Evolutionary conservation across 2,329 filamentous ascomycete species (phyloP).

Genomic region (Magnaporthiopsis poae): DNA sequence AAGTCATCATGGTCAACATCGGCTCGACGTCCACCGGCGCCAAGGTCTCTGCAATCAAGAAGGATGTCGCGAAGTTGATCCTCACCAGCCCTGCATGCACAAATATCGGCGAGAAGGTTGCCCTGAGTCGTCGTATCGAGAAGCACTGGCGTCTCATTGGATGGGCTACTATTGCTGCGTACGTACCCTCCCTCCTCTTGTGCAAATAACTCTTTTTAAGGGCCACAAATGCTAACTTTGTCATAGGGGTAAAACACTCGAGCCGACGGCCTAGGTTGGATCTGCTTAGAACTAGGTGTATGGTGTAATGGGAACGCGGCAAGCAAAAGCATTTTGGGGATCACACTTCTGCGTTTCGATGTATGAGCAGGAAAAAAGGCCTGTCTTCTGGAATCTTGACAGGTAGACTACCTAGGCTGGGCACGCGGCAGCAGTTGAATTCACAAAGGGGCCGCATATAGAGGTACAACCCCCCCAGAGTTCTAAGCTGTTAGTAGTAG

Average conservation of each 20-base stretch:
- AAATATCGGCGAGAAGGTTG: slow-evolving; percentile 95
- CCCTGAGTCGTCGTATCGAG: slow-evolving; percentile 89
- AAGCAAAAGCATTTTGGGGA: not conserved
- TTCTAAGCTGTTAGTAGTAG: not conserved
- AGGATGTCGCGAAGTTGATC: slow-evolving; percentile 89
- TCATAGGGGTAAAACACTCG: slow-evolving; percentile 15
- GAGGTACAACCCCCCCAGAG: not conserved
- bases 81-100: slow-evolving; percentile 92
- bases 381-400: not conserved
- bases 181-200: slow-evolving; percentile 24
- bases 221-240: slow-evolving; percentile 2
- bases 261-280: slow-evolving; percentile 17
- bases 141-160: slow-evolving; percentile 97
- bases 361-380: not conserved
- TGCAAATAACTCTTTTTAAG: not conserved
- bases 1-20: slow-evolving; percentile 99
- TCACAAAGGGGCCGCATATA: not conserved
- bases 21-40: slow-evolving; percentile 94
- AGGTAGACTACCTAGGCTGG: not conserved
- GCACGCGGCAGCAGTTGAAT: not conserved
- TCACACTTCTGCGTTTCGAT: not conserved
- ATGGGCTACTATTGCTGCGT: slow-evolving; percentile 72
- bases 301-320: not conserved
- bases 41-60: slow-evolving; percentile 94
- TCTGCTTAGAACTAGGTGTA: not conserved